Percentiles rank a stretch among this genome's conserved stretches.
These are phyloP conservation scores for Hura crepitans DNA, from an alignment of 441 rosid species.

Conservation along the genomic window DNA sequence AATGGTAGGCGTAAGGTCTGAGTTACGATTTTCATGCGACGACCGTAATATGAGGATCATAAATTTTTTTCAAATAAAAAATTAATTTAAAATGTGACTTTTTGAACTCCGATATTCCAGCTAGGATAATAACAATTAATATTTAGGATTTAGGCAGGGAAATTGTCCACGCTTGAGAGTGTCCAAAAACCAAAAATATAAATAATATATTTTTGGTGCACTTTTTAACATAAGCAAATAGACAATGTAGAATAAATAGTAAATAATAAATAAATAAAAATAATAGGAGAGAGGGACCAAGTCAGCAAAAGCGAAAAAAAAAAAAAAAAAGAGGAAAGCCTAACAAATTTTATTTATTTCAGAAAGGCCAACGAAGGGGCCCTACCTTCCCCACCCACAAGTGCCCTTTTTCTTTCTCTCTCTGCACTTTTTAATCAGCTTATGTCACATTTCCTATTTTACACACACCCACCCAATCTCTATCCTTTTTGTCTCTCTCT, in stretches of 20 bases:
- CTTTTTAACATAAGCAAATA: neutral
- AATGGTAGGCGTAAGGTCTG: no score
- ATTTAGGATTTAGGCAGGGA: neutral
- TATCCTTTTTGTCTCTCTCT: slow-evolving; percentile 26
- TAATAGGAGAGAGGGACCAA: neutral
- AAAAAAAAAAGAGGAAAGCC: slow-evolving; percentile 19
- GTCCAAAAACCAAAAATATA: neutral
- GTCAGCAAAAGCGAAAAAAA: neutral
- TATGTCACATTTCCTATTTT: slow-evolving; percentile 37
- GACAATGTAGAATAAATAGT: no score
- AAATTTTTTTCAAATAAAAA: no score
- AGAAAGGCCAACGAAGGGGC: slow-evolving; percentile 34
- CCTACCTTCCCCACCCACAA: slow-evolving; percentile 36
- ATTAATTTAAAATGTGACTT: no score
- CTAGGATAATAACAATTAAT: no score
- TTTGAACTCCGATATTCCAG: no score
- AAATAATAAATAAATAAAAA: no score
- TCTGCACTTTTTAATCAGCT: slow-evolving; percentile 58
- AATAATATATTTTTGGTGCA: slow-evolving; percentile 2
- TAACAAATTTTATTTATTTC: slow-evolving; percentile 12
- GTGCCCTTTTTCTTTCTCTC: slow-evolving; percentile 24
- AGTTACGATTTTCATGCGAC: no score
- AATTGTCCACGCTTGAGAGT: neutral
- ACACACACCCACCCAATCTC: slow-evolving; percentile 49
- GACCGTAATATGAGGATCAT: no score